phyloP scores from a whole-genome alignment of 495 filamentous ascomycete genomes.

The Paragyromitra xinjiangensis region DNA sequence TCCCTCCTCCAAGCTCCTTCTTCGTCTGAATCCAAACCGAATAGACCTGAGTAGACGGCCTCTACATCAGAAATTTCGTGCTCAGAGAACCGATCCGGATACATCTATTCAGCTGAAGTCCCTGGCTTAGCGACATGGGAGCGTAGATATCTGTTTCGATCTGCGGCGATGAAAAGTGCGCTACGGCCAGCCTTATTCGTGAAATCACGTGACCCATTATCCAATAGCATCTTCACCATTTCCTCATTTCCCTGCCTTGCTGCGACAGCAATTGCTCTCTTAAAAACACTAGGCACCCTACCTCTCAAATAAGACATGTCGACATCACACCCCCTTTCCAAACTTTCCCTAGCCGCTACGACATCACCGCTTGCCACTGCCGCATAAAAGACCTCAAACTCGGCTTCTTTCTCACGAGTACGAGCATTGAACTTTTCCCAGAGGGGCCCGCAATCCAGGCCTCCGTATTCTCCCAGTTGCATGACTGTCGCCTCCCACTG shows the following conservation, averaged over 20 bases:
- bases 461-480: neutral
- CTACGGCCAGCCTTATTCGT: neutral
- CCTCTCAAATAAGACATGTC: neutral
- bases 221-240: slow-evolving; percentile 8
- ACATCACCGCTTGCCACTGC: neutral
- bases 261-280: slow-evolving; percentile 3
- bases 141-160: neutral
- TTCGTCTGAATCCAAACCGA: neutral
- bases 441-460: neutral
- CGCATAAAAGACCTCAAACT: neutral
- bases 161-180: neutral
- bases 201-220: slow-evolving; percentile 2
- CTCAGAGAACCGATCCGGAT: neutral
- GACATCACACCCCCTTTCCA: neutral
- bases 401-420: neutral
- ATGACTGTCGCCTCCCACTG: neutral
- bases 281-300: neutral
- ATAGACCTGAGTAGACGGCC: neutral
- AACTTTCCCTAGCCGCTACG: neutral
- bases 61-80: neutral
- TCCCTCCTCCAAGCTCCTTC: neutral
- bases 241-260: slow-evolving; percentile 7
- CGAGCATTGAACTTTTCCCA: neutral
- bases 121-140: neutral
- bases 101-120: neutral